Evolutionary conservation across 345 rosid genomes (phyloP).

Genomic region (Turritis glabra): DNA sequence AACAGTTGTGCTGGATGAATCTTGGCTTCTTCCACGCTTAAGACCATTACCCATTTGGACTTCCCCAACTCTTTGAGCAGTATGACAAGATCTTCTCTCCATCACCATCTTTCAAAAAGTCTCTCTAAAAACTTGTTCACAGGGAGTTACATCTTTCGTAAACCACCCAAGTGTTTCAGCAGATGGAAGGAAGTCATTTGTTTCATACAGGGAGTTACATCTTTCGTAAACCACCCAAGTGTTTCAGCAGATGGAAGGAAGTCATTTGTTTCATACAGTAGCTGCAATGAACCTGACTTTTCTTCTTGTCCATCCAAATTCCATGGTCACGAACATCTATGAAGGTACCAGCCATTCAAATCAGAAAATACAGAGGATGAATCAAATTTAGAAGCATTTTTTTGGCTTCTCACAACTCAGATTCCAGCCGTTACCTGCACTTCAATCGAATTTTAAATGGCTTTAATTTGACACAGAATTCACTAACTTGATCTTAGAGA

Average conservation of each 20-base stretch:
- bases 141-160: conserved; percentile 43
- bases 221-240: conserved; percentile 53
- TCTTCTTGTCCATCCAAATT: conserved; percentile 27
- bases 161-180: conserved; percentile 61
- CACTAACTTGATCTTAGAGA: not conserved
- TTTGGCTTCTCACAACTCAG: not conserved
- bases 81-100: conserved; percentile 4
- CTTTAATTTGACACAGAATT: not conserved
- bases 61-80: not conserved
- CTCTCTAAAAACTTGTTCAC: conserved; percentile 48
- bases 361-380: not conserved
- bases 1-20: not conserved
- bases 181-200: conserved; percentile 26
- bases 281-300: conserved; percentile 45
- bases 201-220: conserved; percentile 48
- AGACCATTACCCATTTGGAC: not conserved
- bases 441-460: conserved; percentile 6
- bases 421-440: not conserved
- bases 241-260: conserved; percentile 42
- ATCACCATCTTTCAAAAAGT: conserved; percentile 24
- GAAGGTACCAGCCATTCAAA: not conserved
- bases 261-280: conserved; percentile 49
- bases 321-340: conserved; percentile 48
- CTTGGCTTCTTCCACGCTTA: conserved; percentile 16
- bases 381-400: not conserved